Evolutionary conservation across 805 yeast genomes (phyloP), one percentile per base, ranked within the genome.

Genomic region (Ogataea pilisensis): DNA sequence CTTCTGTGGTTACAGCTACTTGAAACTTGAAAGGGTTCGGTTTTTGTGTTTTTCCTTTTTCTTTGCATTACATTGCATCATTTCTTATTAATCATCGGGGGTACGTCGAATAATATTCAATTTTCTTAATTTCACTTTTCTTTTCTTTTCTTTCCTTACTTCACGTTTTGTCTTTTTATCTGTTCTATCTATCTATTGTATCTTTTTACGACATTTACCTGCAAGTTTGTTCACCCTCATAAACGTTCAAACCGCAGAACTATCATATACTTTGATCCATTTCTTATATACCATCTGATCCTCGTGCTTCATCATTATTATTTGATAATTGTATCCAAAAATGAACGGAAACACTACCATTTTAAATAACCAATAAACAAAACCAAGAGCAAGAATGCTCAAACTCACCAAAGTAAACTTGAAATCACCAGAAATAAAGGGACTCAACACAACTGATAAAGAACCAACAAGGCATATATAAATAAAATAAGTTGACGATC

Each of bases 1-100:
- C 96, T 0, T 88, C 96, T 17, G 89, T 88, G 29, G 97, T 90
- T 2, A 79, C 85, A 33, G 76, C 82, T 5, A 77, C 82, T 74
- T 81, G 37, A 46, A 13, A 3, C 11, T 6, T 11, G 14, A 11
- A 21, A 33, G 3, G n/a, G 14, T 32, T 18, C n/a, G 29, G n/a
- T n/a, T n/a, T n/a, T n/a, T n/a, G n/a, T n/a, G n/a, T n/a, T n/a
- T n/a, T n/a, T n/a, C n/a, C n/a, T n/a, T n/a, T n/a, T n/a, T n/a
- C n/a, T n/a, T n/a, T n/a, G n/a, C n/a, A n/a, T n/a, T n/a, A n/a
- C n/a, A n/a, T n/a, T n/a, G n/a, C n/a, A n/a, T n/a, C n/a, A n/a
- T n/a, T n/a, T n/a, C n/a, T n/a, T n/a, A n/a, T n/a, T n/a, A n/a
- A n/a, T n/a, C n/a, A n/a, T n/a, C n/a, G n/a, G n/a, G n/a, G n/a